phyloP scores from a whole-genome alignment of 2,329 filamentous ascomycete species.

The Alternaria gansuensis region DNA sequence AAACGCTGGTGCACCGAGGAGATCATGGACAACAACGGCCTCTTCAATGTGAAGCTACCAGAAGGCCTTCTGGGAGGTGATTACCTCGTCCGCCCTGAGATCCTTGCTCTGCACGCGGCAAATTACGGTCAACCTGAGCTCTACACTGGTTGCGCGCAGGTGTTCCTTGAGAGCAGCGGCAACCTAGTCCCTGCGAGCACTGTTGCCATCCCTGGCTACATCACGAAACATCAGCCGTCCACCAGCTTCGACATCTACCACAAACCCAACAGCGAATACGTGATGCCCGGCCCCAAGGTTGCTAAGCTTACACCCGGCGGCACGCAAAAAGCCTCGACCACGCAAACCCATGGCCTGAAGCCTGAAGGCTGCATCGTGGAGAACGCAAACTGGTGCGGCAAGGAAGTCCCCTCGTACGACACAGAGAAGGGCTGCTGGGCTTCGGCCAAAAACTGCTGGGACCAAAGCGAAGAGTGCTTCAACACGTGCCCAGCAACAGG shows the following conservation, averaged over 20 bases:
- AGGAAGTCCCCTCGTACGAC: slow-evolving; percentile 66
- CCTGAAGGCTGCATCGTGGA: slow-evolving; percentile 67
- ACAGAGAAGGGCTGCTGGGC: slow-evolving; percentile 68
- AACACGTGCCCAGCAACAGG: slow-evolving; percentile 67
- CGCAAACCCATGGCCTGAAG: slow-evolving; percentile 61
- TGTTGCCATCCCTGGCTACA: slow-evolving; percentile 73
- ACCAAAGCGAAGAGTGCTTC: slow-evolving; percentile 69
- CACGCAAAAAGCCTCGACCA: slow-evolving; percentile 24
- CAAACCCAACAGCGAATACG: slow-evolving; percentile 54
- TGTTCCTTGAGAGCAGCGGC: slow-evolving; percentile 66
- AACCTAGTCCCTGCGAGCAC: slow-evolving; percentile 61
- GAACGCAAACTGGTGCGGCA: slow-evolving; percentile 77
- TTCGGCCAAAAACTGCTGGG: slow-evolving; percentile 58
- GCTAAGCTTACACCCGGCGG: slow-evolving; percentile 56
- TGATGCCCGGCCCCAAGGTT: slow-evolving; percentile 67
- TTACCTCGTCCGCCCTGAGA: slow-evolving; percentile 76
- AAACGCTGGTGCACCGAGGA: slow-evolving; percentile 75
- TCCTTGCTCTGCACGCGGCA: slow-evolving; percentile 73
- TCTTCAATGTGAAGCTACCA: slow-evolving; percentile 70
- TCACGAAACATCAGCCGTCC: slow-evolving; percentile 63
- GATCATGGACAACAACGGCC: slow-evolving; percentile 70
- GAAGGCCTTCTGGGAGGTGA: slow-evolving; percentile 68
- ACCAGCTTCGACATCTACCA: slow-evolving; percentile 72
- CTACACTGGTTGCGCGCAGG: slow-evolving; percentile 75
- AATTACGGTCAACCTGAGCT: slow-evolving; percentile 68